Evolutionary conservation across 306 rosid species (phyloP).

Genomic region (Dryas octopetala): DNA sequence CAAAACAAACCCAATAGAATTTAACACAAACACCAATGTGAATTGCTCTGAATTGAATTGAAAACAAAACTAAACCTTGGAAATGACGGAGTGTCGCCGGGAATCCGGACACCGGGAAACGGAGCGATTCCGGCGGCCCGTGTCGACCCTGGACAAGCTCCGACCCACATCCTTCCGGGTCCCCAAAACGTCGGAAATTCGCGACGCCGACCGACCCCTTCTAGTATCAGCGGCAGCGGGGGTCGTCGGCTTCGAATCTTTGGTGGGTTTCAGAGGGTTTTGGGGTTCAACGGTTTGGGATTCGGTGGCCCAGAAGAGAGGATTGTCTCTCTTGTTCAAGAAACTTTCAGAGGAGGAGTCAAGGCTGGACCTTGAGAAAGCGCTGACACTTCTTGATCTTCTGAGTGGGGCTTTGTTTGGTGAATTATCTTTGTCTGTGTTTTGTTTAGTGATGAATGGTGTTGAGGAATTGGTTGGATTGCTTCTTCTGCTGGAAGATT

Average conservation of each 20-base stretch:
- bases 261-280: conserved; percentile 17
- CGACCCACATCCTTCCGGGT: conserved; percentile 35
- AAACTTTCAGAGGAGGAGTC: conserved; percentile 46
- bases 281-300: conserved; percentile 27
- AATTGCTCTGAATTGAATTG: not conserved
- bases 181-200: conserved; percentile 30
- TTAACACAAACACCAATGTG: not conserved
- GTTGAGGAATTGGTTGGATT: conserved; percentile 23
- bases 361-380: conserved; percentile 44
- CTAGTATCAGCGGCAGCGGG: conserved; percentile 17
- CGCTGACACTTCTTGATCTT: conserved; percentile 86
- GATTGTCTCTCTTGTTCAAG: conserved; percentile 81
- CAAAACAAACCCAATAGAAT: conserved; percentile 24
- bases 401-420: conserved; percentile 49
- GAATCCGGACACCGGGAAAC: conserved; percentile 59
- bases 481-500: conserved; percentile 75
- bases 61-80: conserved; percentile 51
- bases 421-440: conserved; percentile 3
- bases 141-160: conserved; percentile 45
- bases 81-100: conserved; percentile 39
- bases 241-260: conserved; percentile 13
- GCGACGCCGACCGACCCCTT: conserved; percentile 50
- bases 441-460: conserved; percentile 25
- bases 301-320: conserved; percentile 52
- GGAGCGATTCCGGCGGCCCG: conserved; percentile 58